Conservation (phyloP, 331 rosid genomes). For the Malus hybrid region DNA sequence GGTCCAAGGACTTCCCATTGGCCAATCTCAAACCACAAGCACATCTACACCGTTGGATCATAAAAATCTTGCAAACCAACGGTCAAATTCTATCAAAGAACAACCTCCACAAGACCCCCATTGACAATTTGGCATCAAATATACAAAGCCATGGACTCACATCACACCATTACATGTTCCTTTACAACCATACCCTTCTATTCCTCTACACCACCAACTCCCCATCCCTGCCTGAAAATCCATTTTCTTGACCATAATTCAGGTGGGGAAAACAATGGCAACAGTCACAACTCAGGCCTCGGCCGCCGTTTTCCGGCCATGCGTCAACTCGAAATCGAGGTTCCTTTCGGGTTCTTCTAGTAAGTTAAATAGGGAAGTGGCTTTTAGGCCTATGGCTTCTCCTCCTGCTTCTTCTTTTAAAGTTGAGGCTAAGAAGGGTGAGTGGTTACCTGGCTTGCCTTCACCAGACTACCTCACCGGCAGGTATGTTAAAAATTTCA, state of each 20-base stretch:
- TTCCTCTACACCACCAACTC: background rate
- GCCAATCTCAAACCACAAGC: slow-evolving; percentile 12
- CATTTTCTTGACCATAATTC: background rate
- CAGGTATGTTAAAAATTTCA: slow-evolving; percentile 30
- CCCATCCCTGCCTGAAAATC: background rate
- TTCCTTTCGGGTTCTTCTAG: slow-evolving; percentile 59
- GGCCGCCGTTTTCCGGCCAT: slow-evolving; percentile 78
- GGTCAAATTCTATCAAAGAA: slow-evolving; percentile 13
- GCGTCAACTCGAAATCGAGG: slow-evolving; percentile 39
- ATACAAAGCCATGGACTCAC: slow-evolving; percentile 28
- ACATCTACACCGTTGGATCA: slow-evolving; percentile 30
- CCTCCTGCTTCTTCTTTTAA: slow-evolving; percentile 43
- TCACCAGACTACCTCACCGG: slow-evolving; percentile 74
- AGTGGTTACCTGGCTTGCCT: slow-evolving; percentile 82
- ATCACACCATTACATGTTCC: slow-evolving; percentile 4
- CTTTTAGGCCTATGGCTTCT: slow-evolving; percentile 36
- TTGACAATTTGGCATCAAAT: slow-evolving; percentile 16
- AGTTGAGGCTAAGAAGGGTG: slow-evolving; percentile 86
- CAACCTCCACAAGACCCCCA: slow-evolving; percentile 45
- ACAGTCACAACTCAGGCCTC: slow-evolving; percentile 80
- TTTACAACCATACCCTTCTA: background rate
- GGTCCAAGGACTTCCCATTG: slow-evolving; percentile 23
- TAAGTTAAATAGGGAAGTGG: slow-evolving; percentile 48
- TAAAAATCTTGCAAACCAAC: slow-evolving; percentile 39
- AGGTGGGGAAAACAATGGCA: slow-evolving; percentile 41